A percentile compares a stretch with the other conserved stretches of the same genome.
Evolutionary conservation across 2,329 filamentous ascomycete genomes (phyloP).

Genomic region (Fusarium graminum): DNA sequence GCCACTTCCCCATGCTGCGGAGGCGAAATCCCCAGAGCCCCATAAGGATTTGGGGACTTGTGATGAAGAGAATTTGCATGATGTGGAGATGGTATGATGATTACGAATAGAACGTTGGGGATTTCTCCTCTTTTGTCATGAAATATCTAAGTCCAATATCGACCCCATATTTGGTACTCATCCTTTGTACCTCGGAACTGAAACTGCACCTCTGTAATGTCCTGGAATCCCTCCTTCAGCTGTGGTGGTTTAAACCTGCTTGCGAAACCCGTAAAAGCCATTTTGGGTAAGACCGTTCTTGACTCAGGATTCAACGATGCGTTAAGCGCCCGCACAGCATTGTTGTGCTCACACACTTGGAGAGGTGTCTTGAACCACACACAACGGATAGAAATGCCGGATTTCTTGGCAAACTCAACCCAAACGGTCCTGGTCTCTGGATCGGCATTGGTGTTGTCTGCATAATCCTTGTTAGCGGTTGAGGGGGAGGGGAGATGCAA

Average conservation of each 20-base stretch:
- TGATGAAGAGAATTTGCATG: slow-evolving; percentile 23
- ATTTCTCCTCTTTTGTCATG: slow-evolving; percentile 2
- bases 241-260: slow-evolving; percentile 80
- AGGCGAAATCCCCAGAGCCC: slow-evolving; percentile 13
- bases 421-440: slow-evolving; percentile 81
- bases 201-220: slow-evolving; percentile 82
- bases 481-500: too few relatives aligned
- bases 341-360: slow-evolving; percentile 85
- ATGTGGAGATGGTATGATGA: slow-evolving; percentile 41
- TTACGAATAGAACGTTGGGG: slow-evolving; percentile 17
- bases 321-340: slow-evolving; percentile 81
- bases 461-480: slow-evolving; percentile 30
- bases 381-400: slow-evolving; percentile 82
- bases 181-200: slow-evolving; percentile 77
- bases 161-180: slow-evolving; percentile 78
- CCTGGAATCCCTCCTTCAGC: slow-evolving; percentile 83
- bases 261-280: slow-evolving; percentile 84
- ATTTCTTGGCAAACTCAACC: slow-evolving; percentile 78
- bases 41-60: slow-evolving; percentile 20
- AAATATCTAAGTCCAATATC: slow-evolving; percentile 75
- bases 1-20: slow-evolving; percentile 20
- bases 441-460: slow-evolving; percentile 97
- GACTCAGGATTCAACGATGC: slow-evolving; percentile 84
- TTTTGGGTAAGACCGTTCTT: slow-evolving; percentile 76
- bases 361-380: slow-evolving; percentile 83